Conservation (phyloP, 129 eudicot species). For the Artemisia annua region DNA sequence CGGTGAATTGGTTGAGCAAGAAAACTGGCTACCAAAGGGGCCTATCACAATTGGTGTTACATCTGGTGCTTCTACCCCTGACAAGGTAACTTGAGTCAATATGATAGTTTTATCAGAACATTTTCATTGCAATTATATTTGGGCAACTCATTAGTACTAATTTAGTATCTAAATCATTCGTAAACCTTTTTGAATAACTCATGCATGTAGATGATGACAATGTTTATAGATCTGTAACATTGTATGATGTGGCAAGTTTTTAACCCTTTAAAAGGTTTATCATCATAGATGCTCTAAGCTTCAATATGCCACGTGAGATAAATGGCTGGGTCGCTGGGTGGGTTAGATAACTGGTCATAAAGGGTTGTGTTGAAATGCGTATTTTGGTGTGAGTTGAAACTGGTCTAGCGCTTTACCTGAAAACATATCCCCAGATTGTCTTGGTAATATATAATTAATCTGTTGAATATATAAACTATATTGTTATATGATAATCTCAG, state of each 20-base stretch:
- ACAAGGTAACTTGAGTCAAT: constrained; percentile 57
- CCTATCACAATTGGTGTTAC: constrained; percentile 81
- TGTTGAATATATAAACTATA: not conserved
- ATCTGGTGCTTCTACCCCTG: constrained; percentile 98
- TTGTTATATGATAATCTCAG: not conserved
- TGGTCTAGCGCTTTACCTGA: not conserved
- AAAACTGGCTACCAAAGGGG: constrained; percentile 87
- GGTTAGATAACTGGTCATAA: not conserved
- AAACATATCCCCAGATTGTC: not conserved
- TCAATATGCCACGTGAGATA: too few species aligned
- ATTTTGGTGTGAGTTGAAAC: not conserved
- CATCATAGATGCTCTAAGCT: too few species aligned
- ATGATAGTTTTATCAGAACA: too few species aligned
- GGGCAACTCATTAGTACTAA: too few species aligned
- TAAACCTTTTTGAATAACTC: too few species aligned
- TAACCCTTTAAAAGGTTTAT: too few species aligned
- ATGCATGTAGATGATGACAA: too few species aligned
- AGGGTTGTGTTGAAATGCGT: not conserved
- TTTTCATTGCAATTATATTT: not conserved
- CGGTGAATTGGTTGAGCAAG: constrained; percentile 90
- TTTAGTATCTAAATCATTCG: too few species aligned
- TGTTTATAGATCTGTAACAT: too few species aligned
- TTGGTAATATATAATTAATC: not conserved
- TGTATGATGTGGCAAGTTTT: too few species aligned
- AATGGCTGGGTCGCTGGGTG: not conserved